Evolutionary conservation across 2,329 filamentous ascomycete genomes (phyloP).

Genomic region (Neonectria magnoliae): DNA sequence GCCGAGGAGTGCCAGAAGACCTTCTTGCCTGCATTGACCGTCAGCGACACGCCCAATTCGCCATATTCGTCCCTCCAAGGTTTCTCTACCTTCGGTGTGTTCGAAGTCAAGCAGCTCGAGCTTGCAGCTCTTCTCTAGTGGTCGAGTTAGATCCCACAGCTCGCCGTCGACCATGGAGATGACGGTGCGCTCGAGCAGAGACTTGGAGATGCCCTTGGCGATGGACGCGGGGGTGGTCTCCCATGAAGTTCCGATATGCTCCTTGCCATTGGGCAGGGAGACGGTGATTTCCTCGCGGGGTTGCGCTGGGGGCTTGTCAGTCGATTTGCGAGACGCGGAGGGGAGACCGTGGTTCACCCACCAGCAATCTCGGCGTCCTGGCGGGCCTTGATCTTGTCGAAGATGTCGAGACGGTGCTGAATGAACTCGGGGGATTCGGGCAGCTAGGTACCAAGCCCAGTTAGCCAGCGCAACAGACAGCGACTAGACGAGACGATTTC

Average conservation of each 20-base stretch:
- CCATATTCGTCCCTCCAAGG: background rate
- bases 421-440: constrained; percentile 77
- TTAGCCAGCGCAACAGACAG: constrained; percentile 30
- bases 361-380: constrained; percentile 77
- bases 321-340: constrained; percentile 22
- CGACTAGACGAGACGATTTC: constrained; percentile 12
- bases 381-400: constrained; percentile 87
- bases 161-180: constrained; percentile 85
- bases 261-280: constrained; percentile 76
- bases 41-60: background rate
- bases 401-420: constrained; percentile 83
- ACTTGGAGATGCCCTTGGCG: constrained; percentile 84
- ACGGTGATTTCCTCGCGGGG: constrained; percentile 79
- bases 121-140: constrained; percentile 86
- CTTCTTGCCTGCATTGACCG: constrained; percentile 71
- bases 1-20: constrained; percentile 99
- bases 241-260: constrained; percentile 82
- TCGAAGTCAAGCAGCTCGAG: constrained; percentile 88
- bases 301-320: constrained; percentile 64
- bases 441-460: constrained; percentile 38
- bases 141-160: constrained; percentile 93
- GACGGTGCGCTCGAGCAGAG: constrained; percentile 84
- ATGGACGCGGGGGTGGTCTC: constrained; percentile 88
- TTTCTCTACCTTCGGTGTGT: constrained; percentile 47
- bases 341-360: constrained; percentile 37